Percentiles rank a stretch among this genome's conserved stretches.
These are phyloP conservation scores for Nigrograna mackinnonii DNA, from an alignment of 2,329 filamentous ascomycete species.

Conservation along the genomic window DNA sequence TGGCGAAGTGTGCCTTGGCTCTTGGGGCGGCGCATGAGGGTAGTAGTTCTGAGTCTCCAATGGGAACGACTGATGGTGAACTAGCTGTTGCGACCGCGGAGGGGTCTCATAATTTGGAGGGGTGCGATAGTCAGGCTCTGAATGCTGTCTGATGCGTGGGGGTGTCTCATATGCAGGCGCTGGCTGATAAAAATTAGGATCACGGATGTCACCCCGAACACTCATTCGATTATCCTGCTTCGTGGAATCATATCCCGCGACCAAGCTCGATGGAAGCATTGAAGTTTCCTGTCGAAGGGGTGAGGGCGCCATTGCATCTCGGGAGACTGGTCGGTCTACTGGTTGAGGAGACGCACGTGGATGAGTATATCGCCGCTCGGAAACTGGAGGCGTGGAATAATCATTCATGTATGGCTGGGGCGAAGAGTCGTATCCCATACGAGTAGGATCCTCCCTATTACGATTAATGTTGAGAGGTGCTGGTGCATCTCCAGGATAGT, in stretches of 20 bases:
- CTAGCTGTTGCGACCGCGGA: conserved; percentile 28
- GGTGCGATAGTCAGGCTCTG: conserved; percentile 36
- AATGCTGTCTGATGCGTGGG: conserved; percentile 33
- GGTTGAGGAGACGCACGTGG: conserved; percentile 16
- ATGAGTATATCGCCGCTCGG: conserved; percentile 39
- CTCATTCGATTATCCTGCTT: conserved; percentile 20
- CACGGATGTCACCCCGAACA: conserved; percentile 15
- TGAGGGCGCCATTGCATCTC: conserved; percentile 36
- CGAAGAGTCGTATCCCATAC: conserved; percentile 23
- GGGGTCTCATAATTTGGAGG: conserved; percentile 36
- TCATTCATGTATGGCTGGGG: conserved; percentile 30
- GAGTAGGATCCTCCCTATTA: conserved; percentile 28
- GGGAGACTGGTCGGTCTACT: conserved; percentile 34
- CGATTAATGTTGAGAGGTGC: conserved; percentile 36
- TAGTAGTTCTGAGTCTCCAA: conserved; percentile 45
- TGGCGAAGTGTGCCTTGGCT: conserved; percentile 37
- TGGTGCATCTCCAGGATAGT: conserved; percentile 31
- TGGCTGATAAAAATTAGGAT: conserved; percentile 23
- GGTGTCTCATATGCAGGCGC: conserved; percentile 28
- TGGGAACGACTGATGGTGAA: conserved; percentile 26
- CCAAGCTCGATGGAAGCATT: conserved; percentile 30
- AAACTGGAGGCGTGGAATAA: conserved; percentile 22
- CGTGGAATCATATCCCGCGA: conserved; percentile 31
- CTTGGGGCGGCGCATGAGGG: conserved; percentile 45
- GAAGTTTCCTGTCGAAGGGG: conserved; percentile 32